Evolutionary conservation across 1,284 basidiomycete species (phyloP).

Genomic region (Ceratobasidium sp.): DNA sequence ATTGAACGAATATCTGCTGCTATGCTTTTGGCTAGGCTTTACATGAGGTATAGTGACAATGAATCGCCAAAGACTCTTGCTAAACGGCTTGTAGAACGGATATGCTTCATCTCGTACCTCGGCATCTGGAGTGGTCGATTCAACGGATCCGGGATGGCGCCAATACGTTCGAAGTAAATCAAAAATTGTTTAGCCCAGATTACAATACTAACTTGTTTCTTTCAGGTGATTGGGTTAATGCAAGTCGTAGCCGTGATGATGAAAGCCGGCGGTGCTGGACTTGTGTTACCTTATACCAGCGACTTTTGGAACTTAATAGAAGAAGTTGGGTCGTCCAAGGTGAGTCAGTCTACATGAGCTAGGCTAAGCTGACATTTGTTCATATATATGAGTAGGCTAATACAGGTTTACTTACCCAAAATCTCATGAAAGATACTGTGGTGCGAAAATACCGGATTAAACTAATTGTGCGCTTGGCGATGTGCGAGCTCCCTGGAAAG

Average conservation of each 20-base stretch:
- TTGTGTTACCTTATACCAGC: slow-evolving; percentile 63
- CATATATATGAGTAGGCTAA: neutral
- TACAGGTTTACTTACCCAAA: slow-evolving; percentile 46
- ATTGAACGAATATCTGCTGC: slow-evolving; percentile 86
- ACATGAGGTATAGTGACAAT: slow-evolving; percentile 70
- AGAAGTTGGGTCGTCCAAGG: slow-evolving; percentile 58
- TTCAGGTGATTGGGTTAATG: slow-evolving; percentile 76
- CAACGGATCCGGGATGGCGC: slow-evolving; percentile 57
- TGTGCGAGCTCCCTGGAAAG: slow-evolving; percentile 68
- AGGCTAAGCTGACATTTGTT: neutral
- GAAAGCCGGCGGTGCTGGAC: slow-evolving; percentile 74
- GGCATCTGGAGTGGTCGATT: slow-evolving; percentile 67
- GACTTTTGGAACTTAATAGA: slow-evolving; percentile 63
- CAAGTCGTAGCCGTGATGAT: slow-evolving; percentile 81
- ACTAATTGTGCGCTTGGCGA: slow-evolving; percentile 70
- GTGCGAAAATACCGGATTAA: slow-evolving; percentile 78
- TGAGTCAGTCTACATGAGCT: neutral
- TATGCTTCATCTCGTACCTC: slow-evolving; percentile 62
- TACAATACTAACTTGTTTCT: slow-evolving; percentile 8
- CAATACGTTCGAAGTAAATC: slow-evolving; percentile 69
- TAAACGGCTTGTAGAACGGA: slow-evolving; percentile 69
- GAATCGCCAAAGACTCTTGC: slow-evolving; percentile 9
- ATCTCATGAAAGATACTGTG: slow-evolving; percentile 69
- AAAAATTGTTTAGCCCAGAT: neutral
- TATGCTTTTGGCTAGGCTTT: slow-evolving; percentile 78